Evolutionary conservation across 306 rosid species (phyloP), one percentile per base, ranked within the genome.

Genomic region (Acacia crassicarpa): DNA sequence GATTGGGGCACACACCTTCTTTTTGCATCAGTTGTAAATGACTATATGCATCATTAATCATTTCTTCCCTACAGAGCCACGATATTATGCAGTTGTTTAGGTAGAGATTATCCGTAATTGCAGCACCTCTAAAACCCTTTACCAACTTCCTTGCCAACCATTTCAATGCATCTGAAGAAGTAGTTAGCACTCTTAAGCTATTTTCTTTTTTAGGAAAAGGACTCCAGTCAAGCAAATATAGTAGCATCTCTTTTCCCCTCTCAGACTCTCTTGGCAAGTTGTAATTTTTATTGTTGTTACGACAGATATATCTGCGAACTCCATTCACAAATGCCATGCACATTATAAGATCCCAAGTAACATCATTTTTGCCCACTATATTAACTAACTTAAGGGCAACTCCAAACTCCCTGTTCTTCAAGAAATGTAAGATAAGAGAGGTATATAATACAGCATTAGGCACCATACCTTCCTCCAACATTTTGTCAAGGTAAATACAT

Each of bases 1-100:
- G 85, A 79, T 85, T 85, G 65, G 91, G 89, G n/a, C 40, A n/a
- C 73, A 67, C 62, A 49, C 85, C 91, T 78, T 88, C 85, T 5
- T 72, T 83, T 85, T 80, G 85, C 91, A 88, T 88, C 76, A 78
- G 44, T 54, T 88, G 85, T 25, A 85, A 78, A 6, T 80, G 83
- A 46, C 71, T 67, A 80, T 74, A 77, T 74, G 87, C 89, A 15
- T 81, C 91, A 75, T 78, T 33, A 71, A 83, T 78, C 76, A 41
- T 84, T 10, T 61, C 82, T 63, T 62, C 82, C 85, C 62, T 44
- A 74, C 85, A 88, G 81, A 74, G 83, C 33, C 72, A 88, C 41
- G 87, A 80, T 46, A 88, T 83, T 49, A 88, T 83, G 44, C 66
- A 77, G 63, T 88, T 88, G 81, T 85, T 85, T 23, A 83, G 69